These are phyloP conservation scores for Blastobotrys americana DNA, from an alignment of 805 yeast species.

Conservation along the genomic window DNA sequence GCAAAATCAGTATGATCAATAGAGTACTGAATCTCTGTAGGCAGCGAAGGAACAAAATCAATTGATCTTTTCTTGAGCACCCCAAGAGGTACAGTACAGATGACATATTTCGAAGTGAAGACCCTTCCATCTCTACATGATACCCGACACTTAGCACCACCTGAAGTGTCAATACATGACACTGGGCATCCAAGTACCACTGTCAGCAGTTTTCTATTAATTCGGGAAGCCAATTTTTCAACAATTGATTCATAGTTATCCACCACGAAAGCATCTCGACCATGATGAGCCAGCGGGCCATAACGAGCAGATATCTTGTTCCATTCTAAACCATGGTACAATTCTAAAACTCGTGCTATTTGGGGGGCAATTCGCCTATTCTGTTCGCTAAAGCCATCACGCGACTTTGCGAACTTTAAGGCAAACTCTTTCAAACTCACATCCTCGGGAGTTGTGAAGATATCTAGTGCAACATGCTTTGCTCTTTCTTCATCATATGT, in stretches of 20 bases:
- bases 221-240: neutral
- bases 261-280: slow-evolving; percentile 66
- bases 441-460: slow-evolving; percentile 43
- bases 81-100: slow-evolving; percentile 76
- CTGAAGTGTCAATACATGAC: neutral
- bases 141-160: neutral
- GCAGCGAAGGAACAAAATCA: slow-evolving; percentile 50
- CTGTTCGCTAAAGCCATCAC: slow-evolving; percentile 32
- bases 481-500: slow-evolving; percentile 39
- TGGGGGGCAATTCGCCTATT: slow-evolving; percentile 47
- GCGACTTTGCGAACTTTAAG: slow-evolving; percentile 36
- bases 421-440: slow-evolving; percentile 45
- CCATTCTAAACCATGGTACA: slow-evolving; percentile 78
- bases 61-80: slow-evolving; percentile 48
- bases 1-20: slow-evolving; percentile 52
- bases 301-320: slow-evolving; percentile 59
- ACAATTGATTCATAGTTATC: slow-evolving; percentile 44
- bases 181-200: neutral
- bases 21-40: slow-evolving; percentile 33
- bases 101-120: slow-evolving; percentile 39
- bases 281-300: slow-evolving; percentile 62
- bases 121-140: neutral
- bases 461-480: neutral
- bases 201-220: neutral
- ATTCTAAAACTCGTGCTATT: slow-evolving; percentile 51